Evolutionary conservation across 1,284 basidiomycete genomes (phyloP).

Genomic region (Ceratobasidium sp.): DNA sequence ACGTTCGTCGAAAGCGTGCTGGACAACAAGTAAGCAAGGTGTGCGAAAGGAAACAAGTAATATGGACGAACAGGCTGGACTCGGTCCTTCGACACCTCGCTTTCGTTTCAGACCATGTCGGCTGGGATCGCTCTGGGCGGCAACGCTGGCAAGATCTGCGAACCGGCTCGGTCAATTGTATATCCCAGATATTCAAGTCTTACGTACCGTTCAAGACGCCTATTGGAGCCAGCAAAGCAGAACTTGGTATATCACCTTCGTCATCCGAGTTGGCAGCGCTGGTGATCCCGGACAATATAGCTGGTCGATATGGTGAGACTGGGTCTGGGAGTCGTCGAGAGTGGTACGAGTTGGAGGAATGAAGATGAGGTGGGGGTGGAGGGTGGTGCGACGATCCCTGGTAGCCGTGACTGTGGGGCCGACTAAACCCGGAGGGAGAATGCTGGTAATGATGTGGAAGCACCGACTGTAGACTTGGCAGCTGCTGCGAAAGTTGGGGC

Average conservation of each 20-base stretch:
- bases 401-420: neutral
- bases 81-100: neutral
- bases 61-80: constrained; percentile 11
- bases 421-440: constrained; percentile 1
- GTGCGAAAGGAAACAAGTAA: neutral
- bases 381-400: neutral
- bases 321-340: constrained; percentile 16
- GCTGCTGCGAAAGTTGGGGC: neutral
- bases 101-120: constrained; percentile 29
- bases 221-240: constrained; percentile 44
- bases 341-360: neutral
- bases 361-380: neutral
- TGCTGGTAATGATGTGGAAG: constrained; percentile 21
- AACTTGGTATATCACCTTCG: constrained; percentile 44
- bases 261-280: constrained; percentile 44
- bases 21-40: neutral
- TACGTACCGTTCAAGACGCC: constrained; percentile 43
- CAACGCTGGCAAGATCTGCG: constrained; percentile 13
- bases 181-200: neutral
- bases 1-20: neutral
- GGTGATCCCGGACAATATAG: constrained; percentile 14
- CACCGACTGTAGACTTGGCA: constrained; percentile 24
- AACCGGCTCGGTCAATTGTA: neutral
- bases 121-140: constrained; percentile 22
- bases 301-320: constrained; percentile 16